These are phyloP conservation scores for Massariosphaeria phaeospora DNA, from an alignment of 495 filamentous ascomycete genomes.

Conservation along the genomic window DNA sequence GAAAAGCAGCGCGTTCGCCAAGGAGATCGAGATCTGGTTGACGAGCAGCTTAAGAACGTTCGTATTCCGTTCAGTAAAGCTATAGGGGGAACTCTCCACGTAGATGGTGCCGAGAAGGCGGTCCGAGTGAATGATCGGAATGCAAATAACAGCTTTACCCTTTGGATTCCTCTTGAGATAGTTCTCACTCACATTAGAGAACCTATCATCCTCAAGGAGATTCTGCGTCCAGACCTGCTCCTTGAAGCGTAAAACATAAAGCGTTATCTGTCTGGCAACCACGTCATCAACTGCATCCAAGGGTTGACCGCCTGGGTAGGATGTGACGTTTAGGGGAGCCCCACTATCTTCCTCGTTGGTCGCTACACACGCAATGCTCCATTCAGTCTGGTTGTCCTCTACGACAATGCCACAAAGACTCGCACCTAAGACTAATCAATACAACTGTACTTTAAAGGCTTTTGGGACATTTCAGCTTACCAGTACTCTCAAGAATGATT, in stretches of 20 bases:
- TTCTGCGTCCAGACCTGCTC: conserved; percentile 82
- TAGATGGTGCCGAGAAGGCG: conserved; percentile 80
- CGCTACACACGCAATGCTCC: conserved; percentile 73
- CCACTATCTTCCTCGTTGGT: conserved; percentile 41
- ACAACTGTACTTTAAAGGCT: too few relatives aligned
- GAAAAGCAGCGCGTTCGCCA: conserved; percentile 81
- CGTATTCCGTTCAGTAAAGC: conserved; percentile 62
- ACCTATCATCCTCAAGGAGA: conserved; percentile 76
- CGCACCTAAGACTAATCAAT: too few relatives aligned
- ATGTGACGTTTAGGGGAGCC: conserved; percentile 51
- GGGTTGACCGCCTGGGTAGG: conserved; percentile 59
- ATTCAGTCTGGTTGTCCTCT: conserved; percentile 63
- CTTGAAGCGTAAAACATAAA: conserved; percentile 78
- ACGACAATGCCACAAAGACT: conserved; percentile 74
- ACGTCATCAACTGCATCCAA: conserved; percentile 59
- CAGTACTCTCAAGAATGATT: conserved; percentile 81
- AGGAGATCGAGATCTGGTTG: conserved; percentile 83
- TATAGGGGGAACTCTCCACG: conserved; percentile 61
- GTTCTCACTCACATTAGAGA: conserved; percentile 69
- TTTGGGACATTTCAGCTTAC: too few relatives aligned
- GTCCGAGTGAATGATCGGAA: conserved; percentile 76
- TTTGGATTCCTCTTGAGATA: conserved; percentile 63
- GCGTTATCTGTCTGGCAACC: conserved; percentile 70
- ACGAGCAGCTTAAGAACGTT: conserved; percentile 80
- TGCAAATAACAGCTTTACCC: conserved; percentile 74